Percentiles rank a stretch among this genome's conserved stretches.
Conservation (phyloP, 192 early-diverging fungal species). For the Coemansia sp. region DNA sequence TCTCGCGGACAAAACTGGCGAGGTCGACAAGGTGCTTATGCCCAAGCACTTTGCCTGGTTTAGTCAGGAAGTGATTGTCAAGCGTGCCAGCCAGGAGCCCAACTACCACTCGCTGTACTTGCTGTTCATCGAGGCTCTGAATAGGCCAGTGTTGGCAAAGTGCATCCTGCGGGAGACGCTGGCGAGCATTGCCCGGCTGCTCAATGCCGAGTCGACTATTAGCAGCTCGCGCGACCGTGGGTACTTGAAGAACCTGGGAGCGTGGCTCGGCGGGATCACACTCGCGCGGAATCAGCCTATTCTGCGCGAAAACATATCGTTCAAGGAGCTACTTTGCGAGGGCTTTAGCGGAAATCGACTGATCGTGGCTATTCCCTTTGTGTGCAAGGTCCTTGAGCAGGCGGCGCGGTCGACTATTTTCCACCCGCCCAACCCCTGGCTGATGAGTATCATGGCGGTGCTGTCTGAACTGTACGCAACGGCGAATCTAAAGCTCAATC, state of each 20-base stretch:
- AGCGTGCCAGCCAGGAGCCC: slow-evolving; percentile 94
- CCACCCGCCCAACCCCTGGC: slow-evolving; percentile 95
- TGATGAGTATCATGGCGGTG: slow-evolving; percentile 92
- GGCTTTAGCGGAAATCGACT: slow-evolving; percentile 85
- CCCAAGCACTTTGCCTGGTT: slow-evolving; percentile 89
- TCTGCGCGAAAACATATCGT: slow-evolving; percentile 91
- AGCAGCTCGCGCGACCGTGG: slow-evolving; percentile 86
- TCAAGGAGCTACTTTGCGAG: slow-evolving; percentile 93
- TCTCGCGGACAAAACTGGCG: slow-evolving; percentile 79
- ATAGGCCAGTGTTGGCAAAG: slow-evolving; percentile 65
- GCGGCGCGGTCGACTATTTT: slow-evolving; percentile 84
- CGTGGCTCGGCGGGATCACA: slow-evolving; percentile 98
- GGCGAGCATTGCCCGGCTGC: slow-evolving; percentile 80
- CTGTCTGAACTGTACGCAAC: slow-evolving; percentile 92
- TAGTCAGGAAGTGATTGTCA: slow-evolving; percentile 91
- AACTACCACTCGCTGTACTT: slow-evolving; percentile 96
- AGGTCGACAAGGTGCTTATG: slow-evolving; percentile 62
- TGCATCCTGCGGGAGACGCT: slow-evolving; percentile 90
- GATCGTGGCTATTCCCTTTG: slow-evolving; percentile 97
- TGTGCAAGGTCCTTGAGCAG: slow-evolving; percentile 97
- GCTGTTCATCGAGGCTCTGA: slow-evolving; percentile 76
- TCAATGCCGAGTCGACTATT: slow-evolving; percentile 93
- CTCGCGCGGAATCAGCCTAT: slow-evolving; percentile 94
- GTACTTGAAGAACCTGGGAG: slow-evolving; percentile 93
- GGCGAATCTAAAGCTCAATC: slow-evolving; percentile 91